Percentiles rank a stretch among this genome's conserved stretches.
These are phyloP conservation scores for Kwoniella botswanensis DNA, from an alignment of 768 basidiomycete species.

Conservation along the genomic window DNA sequence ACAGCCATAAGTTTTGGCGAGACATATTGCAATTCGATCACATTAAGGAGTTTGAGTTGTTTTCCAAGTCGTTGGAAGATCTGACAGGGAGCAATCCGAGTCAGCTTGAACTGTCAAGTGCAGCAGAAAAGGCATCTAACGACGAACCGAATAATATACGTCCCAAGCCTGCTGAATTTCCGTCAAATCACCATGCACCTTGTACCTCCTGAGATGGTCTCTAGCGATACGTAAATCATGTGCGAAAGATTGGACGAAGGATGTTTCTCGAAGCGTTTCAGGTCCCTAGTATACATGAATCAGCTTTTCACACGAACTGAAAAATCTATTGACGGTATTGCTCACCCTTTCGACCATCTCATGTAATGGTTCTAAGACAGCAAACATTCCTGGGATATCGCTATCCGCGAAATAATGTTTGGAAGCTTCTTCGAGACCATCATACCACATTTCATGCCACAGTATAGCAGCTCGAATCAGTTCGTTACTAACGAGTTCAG, in stretches of 20 bases:
- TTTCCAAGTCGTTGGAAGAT: slow-evolving; percentile 97
- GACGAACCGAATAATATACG: slow-evolving; percentile 85
- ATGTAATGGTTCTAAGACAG: slow-evolving; percentile 86
- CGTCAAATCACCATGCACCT: slow-evolving; percentile 79
- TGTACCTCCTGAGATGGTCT: slow-evolving; percentile 85
- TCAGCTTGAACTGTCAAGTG: slow-evolving; percentile 3
- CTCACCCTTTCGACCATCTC: slow-evolving; percentile 80
- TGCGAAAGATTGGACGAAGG: slow-evolving; percentile 91
- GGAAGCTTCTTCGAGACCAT: slow-evolving; percentile 96
- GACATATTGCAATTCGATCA: slow-evolving; percentile 94
- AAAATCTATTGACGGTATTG: background rate
- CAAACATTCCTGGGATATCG: slow-evolving; percentile 97
- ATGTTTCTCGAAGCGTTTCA: slow-evolving; percentile 89
- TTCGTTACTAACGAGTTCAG: slow-evolving; percentile 85
- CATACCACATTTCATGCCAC: slow-evolving; percentile 99
- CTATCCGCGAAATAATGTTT: slow-evolving; percentile 95
- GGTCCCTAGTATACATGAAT: slow-evolving; percentile 70
- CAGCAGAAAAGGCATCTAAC: background rate
- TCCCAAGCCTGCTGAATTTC: slow-evolving; percentile 99
- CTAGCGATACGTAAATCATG: slow-evolving; percentile 89
- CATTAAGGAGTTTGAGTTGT: slow-evolving; percentile 83
- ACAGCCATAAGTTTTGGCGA: slow-evolving; percentile 89
- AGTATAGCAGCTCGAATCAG: slow-evolving; percentile 95
- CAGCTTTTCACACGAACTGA: slow-evolving; percentile 1
- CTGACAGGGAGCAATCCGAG: slow-evolving; percentile 58